These are phyloP conservation scores for Pichia cephalocereana DNA, from an alignment of 805 yeast species.

Conservation along the genomic window DNA sequence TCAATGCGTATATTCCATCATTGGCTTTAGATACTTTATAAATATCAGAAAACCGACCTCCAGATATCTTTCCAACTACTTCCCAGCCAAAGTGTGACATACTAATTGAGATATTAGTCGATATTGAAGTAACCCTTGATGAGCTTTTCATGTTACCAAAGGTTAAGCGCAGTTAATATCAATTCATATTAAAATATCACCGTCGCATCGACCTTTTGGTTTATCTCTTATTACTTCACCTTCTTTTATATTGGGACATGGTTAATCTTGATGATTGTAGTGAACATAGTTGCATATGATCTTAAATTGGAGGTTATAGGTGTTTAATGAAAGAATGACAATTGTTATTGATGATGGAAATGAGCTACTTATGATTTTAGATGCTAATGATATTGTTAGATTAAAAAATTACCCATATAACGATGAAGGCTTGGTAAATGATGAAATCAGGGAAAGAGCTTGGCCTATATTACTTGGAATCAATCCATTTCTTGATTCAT, in stretches of 20 bases:
- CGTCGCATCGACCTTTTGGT: too few relatives aligned
- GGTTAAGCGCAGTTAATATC: too few relatives aligned
- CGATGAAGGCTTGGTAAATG: slow-evolving; percentile 38
- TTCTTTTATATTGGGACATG: too few relatives aligned
- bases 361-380: slow-evolving; percentile 17
- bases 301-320: too few relatives aligned
- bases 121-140: too few relatives aligned
- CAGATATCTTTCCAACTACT: slow-evolving; percentile 24
- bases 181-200: too few relatives aligned
- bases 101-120: too few relatives aligned
- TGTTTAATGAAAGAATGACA: too few relatives aligned
- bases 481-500: slow-evolving; percentile 1
- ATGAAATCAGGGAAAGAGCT: slow-evolving; percentile 30
- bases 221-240: too few relatives aligned
- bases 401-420: slow-evolving; percentile 31
- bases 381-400: slow-evolving; percentile 20
- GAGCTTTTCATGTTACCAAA: too few relatives aligned
- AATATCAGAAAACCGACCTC: slow-evolving; percentile 38
- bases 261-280: too few relatives aligned
- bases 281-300: too few relatives aligned
- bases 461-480: slow-evolving; percentile 42
- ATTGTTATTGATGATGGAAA: background rate
- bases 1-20: slow-evolving; percentile 31
- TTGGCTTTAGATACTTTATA: slow-evolving; percentile 13
- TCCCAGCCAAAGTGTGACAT: slow-evolving; percentile 9